Conservation (phyloP, 805 yeast genomes). For the Candida broadrunensis region DNA sequence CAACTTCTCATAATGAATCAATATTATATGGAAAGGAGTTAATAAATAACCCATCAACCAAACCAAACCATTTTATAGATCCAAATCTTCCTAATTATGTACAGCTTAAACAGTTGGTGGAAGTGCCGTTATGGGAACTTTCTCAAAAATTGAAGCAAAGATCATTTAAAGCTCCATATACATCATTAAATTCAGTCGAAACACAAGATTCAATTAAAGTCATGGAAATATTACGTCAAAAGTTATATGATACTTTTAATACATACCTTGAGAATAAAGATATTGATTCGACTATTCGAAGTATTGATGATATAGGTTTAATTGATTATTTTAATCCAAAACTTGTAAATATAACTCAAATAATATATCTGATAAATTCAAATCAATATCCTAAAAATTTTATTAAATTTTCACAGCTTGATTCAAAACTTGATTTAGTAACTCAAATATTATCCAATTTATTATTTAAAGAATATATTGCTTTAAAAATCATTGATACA, state of each 20-base stretch:
- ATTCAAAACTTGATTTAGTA: slow-evolving; percentile 17
- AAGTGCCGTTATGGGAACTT: slow-evolving; percentile 5
- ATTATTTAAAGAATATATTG: slow-evolving; percentile 20
- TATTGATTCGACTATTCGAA: background rate
- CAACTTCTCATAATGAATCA: no score
- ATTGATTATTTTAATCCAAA: slow-evolving; percentile 27
- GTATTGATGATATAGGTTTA: background rate
- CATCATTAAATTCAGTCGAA: slow-evolving; percentile 5
- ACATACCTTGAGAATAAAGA: slow-evolving; percentile 1
- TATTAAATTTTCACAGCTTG: slow-evolving; percentile 12
- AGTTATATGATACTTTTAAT: slow-evolving; percentile 1
- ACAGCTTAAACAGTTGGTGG: slow-evolving; percentile 3
- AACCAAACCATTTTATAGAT: background rate
- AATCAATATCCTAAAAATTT: slow-evolving; percentile 18
- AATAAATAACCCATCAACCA: no score
- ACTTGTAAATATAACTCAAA: slow-evolving; percentile 14
- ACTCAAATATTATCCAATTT: slow-evolving; percentile 19
- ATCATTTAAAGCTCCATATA: slow-evolving; percentile 4
- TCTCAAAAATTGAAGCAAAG: background rate
- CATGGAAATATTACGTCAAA: slow-evolving; percentile 1
- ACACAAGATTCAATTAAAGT: background rate
- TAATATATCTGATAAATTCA: slow-evolving; percentile 16
- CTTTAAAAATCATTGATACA: slow-evolving; percentile 7
- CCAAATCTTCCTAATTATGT: background rate
- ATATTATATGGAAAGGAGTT: no score